phyloP scores from a whole-genome alignment of 495 filamentous ascomycete genomes.

The Talaromyces proteolyticus region DNA sequence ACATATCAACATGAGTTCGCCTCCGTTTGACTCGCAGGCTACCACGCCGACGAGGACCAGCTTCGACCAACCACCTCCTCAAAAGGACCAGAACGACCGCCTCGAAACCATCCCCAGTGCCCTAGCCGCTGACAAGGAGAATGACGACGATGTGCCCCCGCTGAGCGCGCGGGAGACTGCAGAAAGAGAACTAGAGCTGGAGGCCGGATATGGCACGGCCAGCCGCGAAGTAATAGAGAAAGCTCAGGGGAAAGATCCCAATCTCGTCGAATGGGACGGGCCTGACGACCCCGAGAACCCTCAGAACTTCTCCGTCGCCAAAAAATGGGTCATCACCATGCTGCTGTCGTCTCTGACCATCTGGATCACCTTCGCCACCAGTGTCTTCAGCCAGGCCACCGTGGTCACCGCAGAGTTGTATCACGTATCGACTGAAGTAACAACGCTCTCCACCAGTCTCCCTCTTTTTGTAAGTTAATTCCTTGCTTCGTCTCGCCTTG shows the following conservation, averaged over 20 bases:
- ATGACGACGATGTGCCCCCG: neutral
- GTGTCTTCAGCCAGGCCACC: slow-evolving; percentile 54
- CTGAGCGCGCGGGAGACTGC: neutral
- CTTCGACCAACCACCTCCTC: neutral
- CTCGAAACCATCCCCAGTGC: slow-evolving; percentile 4
- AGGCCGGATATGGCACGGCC: neutral
- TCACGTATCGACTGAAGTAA: slow-evolving; percentile 47
- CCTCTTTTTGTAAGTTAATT: slow-evolving; percentile 38
- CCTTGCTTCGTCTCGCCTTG: slow-evolving; percentile 1
- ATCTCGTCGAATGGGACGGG: slow-evolving; percentile 38
- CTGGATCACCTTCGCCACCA: slow-evolving; percentile 53
- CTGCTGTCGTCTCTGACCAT: slow-evolving; percentile 53
- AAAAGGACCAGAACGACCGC: neutral
- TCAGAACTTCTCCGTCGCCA: slow-evolving; percentile 53
- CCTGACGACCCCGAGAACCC: slow-evolving; percentile 65
- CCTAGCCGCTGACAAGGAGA: neutral
- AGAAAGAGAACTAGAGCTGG: neutral
- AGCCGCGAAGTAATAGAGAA: neutral
- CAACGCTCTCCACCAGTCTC: slow-evolving; percentile 49
- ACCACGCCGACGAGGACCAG: slow-evolving; percentile 4
- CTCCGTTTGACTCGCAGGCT: slow-evolving; percentile 1
- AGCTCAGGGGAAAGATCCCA: slow-evolving; percentile 26
- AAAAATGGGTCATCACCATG: slow-evolving; percentile 69
- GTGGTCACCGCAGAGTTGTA: slow-evolving; percentile 42
- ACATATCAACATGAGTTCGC: neutral